Evolutionary conservation across 1,284 basidiomycete species (phyloP), one percentile per base, ranked within the genome.

Genomic region (Ganoderma sinense): DNA sequence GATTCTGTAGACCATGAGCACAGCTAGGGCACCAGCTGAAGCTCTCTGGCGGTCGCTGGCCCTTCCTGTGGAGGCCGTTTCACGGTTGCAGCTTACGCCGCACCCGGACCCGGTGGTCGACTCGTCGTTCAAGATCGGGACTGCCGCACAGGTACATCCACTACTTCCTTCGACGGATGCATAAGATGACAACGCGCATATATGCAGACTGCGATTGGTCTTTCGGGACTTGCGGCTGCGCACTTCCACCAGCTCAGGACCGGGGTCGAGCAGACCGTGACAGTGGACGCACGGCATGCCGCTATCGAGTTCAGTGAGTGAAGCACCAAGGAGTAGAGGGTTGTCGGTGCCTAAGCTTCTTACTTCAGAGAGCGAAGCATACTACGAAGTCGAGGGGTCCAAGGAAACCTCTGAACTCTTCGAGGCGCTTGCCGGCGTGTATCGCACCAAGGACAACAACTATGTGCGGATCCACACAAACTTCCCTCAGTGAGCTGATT

Each of bases 401-500:
- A 80, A 83, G 0, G 74, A 74, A 8, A 63, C 74, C 8, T 80
- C 78, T 10, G 75, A 76, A 0, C 40, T 85, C 0, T 90, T 86
- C 82, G 89, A 91, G 69, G 73, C 78, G 1, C 80, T 91, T 7
- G 86, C 87, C 1, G 89, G 89, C 0, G 69, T 88, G 0, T 91
- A 90, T 75, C 75, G 79, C 63, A 89, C 89, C 4, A 86, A 84
- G 69, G 86, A 87, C 65, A 73, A 80, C 61, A 80, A 82, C 62
- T 86, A 81, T 73, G 85, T 90, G 16, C 82, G 89, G 33, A 84
- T 90, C 23, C 89, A 91, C 74, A 89, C 89, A 29, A 91, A 90
- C 72, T 91, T 91, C 74, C 86, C 89, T 43, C 89, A 91, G 88
- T 89, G 77, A 71, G 85, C 76, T 0, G 8, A 14, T 33, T 45